A percentile compares a stretch with the other conserved stretches of the same genome.
Conservation (phyloP, 257 asterid species). For the Jacaranda copaia region DNA sequence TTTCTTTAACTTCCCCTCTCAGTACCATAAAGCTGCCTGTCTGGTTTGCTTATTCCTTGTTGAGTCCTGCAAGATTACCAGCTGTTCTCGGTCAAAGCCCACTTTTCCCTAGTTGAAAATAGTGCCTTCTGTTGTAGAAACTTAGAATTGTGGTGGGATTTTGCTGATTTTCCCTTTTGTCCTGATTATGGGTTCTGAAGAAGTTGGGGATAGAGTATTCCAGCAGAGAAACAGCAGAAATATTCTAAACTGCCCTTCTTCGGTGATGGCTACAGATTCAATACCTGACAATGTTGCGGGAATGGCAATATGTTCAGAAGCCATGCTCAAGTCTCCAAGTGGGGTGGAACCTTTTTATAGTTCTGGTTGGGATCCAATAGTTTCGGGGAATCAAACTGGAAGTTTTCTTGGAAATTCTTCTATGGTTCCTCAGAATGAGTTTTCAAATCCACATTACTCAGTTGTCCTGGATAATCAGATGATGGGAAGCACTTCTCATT, state of each 20-base stretch:
- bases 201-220: conserved; percentile 52
- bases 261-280: conserved; percentile 39
- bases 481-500: conserved; percentile 47
- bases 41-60: conserved; percentile 64
- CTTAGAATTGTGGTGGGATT: conserved; percentile 23
- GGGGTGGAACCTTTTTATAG: conserved; percentile 55
- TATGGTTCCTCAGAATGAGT: conserved; percentile 53
- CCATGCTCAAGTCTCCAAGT: conserved; percentile 1
- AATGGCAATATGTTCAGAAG: conserved; percentile 31
- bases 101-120: conserved; percentile 43
- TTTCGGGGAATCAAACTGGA: conserved; percentile 40
- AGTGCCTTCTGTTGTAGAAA: conserved; percentile 39
- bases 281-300: conserved; percentile 46
- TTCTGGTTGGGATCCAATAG: conserved; percentile 56
- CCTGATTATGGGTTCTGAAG: conserved; percentile 57
- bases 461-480: conserved; percentile 46
- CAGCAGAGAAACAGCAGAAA: conserved; percentile 34
- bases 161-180: conserved; percentile 23
- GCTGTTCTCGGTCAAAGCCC: conserved; percentile 62
- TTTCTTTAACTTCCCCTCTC: conserved; percentile 44
- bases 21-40: conserved; percentile 71
- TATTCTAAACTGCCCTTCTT: conserved; percentile 45
- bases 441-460: conserved; percentile 54
- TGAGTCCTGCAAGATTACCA: conserved; percentile 65
- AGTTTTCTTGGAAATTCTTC: conserved; percentile 47